Evolutionary conservation across 805 yeast genomes (phyloP).

Genomic region (Ogataea nitratoaversa): DNA sequence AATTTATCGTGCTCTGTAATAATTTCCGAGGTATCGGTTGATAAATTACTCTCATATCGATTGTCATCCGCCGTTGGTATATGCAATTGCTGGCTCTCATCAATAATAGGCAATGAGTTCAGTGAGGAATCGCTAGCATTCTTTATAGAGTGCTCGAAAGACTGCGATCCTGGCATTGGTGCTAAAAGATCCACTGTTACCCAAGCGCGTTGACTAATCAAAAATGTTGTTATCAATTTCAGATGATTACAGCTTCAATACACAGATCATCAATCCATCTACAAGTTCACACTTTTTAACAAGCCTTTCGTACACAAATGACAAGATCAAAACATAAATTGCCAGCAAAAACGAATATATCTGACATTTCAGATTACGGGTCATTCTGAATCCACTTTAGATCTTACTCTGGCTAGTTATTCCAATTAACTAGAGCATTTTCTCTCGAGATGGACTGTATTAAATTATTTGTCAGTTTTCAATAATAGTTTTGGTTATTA

Average conservation of each 20-base stretch:
- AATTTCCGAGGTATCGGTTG: neutral
- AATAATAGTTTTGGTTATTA: too few relatives aligned
- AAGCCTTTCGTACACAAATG: too few relatives aligned
- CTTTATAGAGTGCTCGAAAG: neutral
- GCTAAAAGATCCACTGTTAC: too few relatives aligned
- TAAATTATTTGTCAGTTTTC: too few relatives aligned
- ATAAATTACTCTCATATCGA: neutral
- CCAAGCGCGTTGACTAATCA: too few relatives aligned
- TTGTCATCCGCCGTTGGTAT: slow-evolving; percentile 3
- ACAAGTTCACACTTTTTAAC: neutral
- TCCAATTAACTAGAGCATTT: too few relatives aligned
- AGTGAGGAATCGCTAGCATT: neutral
- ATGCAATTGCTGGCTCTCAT: slow-evolving; percentile 8
- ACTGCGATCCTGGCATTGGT: slow-evolving; percentile 1
- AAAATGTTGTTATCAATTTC: too few relatives aligned
- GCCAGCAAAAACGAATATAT: neutral
- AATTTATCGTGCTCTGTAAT: neutral
- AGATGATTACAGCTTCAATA: too few relatives aligned
- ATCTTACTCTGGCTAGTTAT: too few relatives aligned
- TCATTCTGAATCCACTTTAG: too few relatives aligned
- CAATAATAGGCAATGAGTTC: slow-evolving; percentile 7
- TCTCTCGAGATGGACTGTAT: too few relatives aligned
- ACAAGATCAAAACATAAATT: neutral
- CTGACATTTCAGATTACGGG: slow-evolving; percentile 2
- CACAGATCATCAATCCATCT: too few relatives aligned